Evolutionary conservation across 306 rosid species (phyloP), one percentile per base, ranked within the genome.

Genomic region (Hippophae gyantsensis): DNA sequence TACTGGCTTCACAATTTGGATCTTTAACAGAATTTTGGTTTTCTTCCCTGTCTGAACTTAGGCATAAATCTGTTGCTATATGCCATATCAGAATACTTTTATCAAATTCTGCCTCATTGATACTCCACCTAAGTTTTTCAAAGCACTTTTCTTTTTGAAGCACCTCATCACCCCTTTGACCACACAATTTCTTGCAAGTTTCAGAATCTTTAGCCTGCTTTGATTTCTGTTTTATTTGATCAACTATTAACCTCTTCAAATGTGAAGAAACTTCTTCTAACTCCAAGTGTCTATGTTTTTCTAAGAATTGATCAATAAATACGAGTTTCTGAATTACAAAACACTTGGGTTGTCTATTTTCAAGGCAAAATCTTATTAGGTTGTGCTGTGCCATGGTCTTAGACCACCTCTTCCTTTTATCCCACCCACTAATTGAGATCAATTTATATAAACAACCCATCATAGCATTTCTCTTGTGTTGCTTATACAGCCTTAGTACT

Each of bases 21-120:
- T 3, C 10, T 12, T 5, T 5, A 0, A 0, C 1, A 8, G 0
- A 3, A 8, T 43, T 14, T 38, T 6, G 1, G 49, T 0, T 10
- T 7, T 5, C 10, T 0, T n/a, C 13, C 9, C 3, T 3, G n/a
- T 57, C 59, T 8, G 18, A 3, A 8, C 23, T 18, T 18, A 46
- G 7, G 3, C 62, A 65, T 1, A 72, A 46, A 32, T 65, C 53
- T 3, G 76, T 65, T 23, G 76, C 71, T 47, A 74, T 53, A 14
- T 74, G 70, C 74, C 74, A 74, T 3, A 74, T 53, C 25, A 73
- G 70, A 38, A 68, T 6, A 70, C 78, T 74, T 8, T 63, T 42
- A 10, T 63, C 70, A 3, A 74, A 62, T 10, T 63, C 70, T 0
- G 2, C 43, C 6, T 14, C 42, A 6, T 61, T 61, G 3, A 52